These are phyloP conservation scores for Kwoniella dejecticola DNA, from an alignment of 768 basidiomycete genomes.

Conservation along the genomic window DNA sequence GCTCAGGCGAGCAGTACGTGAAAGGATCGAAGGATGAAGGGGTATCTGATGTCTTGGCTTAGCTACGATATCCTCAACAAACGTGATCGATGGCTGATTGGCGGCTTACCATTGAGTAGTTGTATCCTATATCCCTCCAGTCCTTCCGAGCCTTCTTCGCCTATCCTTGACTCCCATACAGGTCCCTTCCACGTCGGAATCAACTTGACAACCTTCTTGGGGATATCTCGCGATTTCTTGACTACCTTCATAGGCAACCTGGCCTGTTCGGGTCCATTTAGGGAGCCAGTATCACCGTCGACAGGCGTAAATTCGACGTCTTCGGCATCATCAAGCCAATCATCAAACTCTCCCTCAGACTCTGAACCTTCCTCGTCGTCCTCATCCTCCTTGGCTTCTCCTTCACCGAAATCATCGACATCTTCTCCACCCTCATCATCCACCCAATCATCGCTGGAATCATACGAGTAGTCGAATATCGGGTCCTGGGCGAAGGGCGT, in stretches of 20 bases:
- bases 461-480: constrained; percentile 83
- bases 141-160: constrained; percentile 68
- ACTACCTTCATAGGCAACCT: constrained; percentile 39
- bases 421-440: constrained; percentile 72
- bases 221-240: constrained; percentile 36
- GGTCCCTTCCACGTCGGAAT: constrained; percentile 82
- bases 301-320: constrained; percentile 58
- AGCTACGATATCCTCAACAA: too few species aligned
- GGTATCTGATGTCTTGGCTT: constrained; percentile 42
- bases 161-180: constrained; percentile 71
- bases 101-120: constrained; percentile 75
- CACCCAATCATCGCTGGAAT: constrained; percentile 96
- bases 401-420: constrained; percentile 62
- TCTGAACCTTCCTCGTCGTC: constrained; percentile 62
- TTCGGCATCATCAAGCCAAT: constrained; percentile 77
- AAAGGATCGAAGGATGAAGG: constrained; percentile 52
- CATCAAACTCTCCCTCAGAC: constrained; percentile 72
- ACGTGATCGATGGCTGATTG: too few species aligned
- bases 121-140: constrained; percentile 76
- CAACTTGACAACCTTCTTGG: constrained; percentile 73
- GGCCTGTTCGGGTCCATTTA: constrained; percentile 14
- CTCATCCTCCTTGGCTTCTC: constrained; percentile 59
- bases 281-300: constrained; percentile 16
- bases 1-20: constrained; percentile 35
- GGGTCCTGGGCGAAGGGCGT: constrained; percentile 79